These are phyloP conservation scores for Penicillium longicatenatum DNA, from an alignment of 495 filamentous ascomycete species.

Conservation along the genomic window DNA sequence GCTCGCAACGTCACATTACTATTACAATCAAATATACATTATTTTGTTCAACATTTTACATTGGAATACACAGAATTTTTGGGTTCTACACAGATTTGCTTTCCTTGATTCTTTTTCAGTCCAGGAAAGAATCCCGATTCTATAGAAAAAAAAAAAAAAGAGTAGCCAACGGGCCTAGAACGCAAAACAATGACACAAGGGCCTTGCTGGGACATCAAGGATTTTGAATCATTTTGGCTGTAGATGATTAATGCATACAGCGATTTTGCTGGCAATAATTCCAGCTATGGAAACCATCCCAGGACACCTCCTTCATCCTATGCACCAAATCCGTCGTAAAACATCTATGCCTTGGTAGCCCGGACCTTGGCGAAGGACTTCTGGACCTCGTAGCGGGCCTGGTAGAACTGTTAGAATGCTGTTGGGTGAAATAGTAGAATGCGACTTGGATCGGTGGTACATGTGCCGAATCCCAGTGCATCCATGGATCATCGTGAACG, in stretches of 20 bases:
- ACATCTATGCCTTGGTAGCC: constrained; percentile 56
- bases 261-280: constrained; percentile 42
- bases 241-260: constrained; percentile 53
- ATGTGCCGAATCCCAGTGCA: not conserved
- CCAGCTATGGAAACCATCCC: constrained; percentile 52
- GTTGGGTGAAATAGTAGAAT: not conserved
- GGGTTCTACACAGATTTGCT: constrained; percentile 16
- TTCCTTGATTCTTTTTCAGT: constrained; percentile 16
- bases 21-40: constrained; percentile 2
- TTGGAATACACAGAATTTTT: constrained; percentile 1
- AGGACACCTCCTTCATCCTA: constrained; percentile 51
- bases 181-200: constrained; percentile 32
- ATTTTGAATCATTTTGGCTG: constrained; percentile 53
- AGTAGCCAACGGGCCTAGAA: constrained; percentile 26
- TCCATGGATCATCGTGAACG: constrained; percentile 19
- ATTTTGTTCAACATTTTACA: not conserved
- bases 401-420: constrained; percentile 19
- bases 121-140: constrained; percentile 19
- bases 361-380: constrained; percentile 84
- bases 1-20: constrained; percentile 6
- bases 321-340: constrained; percentile 49
- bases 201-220: constrained; percentile 50
- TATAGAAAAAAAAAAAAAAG: constrained; percentile 25
- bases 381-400: constrained; percentile 91
- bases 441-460: not conserved